Evolutionary conservation across 805 yeast species (phyloP), one percentile per base, ranked within the genome.

Genomic region (Wickerhamomyces strasburgensis): DNA sequence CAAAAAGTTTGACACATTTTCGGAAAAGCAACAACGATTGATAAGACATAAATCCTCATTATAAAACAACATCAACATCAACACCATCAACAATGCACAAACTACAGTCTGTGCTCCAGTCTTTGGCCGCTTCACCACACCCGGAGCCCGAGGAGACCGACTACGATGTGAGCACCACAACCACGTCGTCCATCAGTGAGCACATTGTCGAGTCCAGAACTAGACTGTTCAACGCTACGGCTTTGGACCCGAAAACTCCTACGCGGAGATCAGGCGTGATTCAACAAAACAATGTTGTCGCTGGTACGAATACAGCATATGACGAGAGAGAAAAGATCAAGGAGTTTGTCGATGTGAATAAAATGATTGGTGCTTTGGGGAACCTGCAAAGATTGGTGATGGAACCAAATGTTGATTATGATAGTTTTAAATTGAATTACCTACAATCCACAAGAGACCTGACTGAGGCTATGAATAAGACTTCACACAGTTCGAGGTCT

Each of bases 91-190:
- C 11, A 21, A 21, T 21, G 25, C 25, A 8, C 7, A 21, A 11
- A 21, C 11, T 21, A 21, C 44, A 40, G n/a, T 33, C 35, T 17
- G 37, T 44, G 1, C 38, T 44, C 3, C 44, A 36, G 25, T 28
- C 38, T 4, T 23, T 44, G 2, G 34, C 48, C 2, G 24, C 44
- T 3, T 28, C 48, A 10, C 44, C 47, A 5, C 35, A 23, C 3
- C 38, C 42, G 2, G 34, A 33, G n/a, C 40, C 37, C 3, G 47
- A 37, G 11, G 47, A 43, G 14, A 37, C 39, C 15, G 48, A 44
- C 31, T 44, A 44, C 29, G 48, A 44, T 3, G 27, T 40, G 11
- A 17, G 37, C 8, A 15, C 27, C 6, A n/a, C n/a, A n/a, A n/a
- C n/a, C n/a, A n/a, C n/a, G n/a, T 35, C 48, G 5, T 34, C 43